Conservation (phyloP, 1,139 yeast species). For the Hansenula lynferdii region DNA sequence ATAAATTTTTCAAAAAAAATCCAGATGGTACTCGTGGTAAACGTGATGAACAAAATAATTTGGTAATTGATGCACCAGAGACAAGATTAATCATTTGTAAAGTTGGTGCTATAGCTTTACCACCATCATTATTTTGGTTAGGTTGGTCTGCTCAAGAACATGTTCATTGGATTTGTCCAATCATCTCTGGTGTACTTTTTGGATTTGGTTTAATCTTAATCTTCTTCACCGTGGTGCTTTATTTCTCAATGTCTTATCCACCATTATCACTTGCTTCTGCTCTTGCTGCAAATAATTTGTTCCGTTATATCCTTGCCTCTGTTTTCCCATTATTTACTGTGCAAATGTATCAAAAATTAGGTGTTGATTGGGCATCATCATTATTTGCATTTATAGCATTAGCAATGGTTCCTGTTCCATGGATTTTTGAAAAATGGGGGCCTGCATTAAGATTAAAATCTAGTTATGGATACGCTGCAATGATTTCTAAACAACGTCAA, state of each 20-base stretch:
- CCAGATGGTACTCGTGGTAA: conserved; percentile 60
- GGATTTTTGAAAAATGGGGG: conserved; percentile 54
- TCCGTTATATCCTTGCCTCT: conserved; percentile 51
- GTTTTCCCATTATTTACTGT: conserved; percentile 74
- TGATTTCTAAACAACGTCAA: conserved; percentile 31
- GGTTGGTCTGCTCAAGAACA: conserved; percentile 66
- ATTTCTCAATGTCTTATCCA: conserved; percentile 71
- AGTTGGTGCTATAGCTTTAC: conserved; percentile 59
- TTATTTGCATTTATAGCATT: conserved; percentile 67
- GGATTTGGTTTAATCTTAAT: conserved; percentile 71
- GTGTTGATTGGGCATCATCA: conserved; percentile 75
- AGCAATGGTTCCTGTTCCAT: conserved; percentile 70
- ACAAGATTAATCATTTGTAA: conserved; percentile 40
- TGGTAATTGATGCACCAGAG: conserved; percentile 41
- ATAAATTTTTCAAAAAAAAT: conserved; percentile 47
- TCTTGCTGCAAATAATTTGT: conserved; percentile 71
- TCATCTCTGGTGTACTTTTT: conserved; percentile 70
- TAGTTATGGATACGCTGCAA: conserved; percentile 54
- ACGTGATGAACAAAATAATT: conserved; percentile 51
- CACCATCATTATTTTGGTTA: conserved; percentile 72
- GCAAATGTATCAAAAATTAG: conserved; percentile 68
- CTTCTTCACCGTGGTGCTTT: conserved; percentile 68
- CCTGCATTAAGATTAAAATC: conserved; percentile 45
- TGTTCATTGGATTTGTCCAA: conserved; percentile 79
- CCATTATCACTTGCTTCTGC: conserved; percentile 73